Percentiles rank a stretch among this genome's conserved stretches.
Evolutionary conservation across 768 basidiomycete genomes (phyloP).

Genomic region (Sporobolomyces pararoseus): DNA sequence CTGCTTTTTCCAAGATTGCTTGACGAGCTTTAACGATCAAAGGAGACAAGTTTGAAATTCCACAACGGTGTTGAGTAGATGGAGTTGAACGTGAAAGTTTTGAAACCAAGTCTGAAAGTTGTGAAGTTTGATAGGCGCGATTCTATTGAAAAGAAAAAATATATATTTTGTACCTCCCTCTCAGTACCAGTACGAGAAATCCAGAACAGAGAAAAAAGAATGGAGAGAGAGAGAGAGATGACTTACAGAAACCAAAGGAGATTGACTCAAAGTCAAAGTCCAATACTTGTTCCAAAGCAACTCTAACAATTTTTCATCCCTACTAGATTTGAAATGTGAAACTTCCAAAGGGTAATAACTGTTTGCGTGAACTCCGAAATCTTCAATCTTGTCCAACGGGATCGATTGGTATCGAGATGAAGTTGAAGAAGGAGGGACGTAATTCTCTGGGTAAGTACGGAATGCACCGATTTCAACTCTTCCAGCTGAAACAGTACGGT

Average conservation of each 20-base stretch:
- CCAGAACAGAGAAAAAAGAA: background rate
- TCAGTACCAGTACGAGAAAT: too few relatives aligned
- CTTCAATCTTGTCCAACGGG: conserved; percentile 93
- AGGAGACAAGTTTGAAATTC: conserved; percentile 57
- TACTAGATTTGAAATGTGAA: conserved; percentile 85
- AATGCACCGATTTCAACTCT: conserved; percentile 99
- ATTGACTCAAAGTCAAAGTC: conserved; percentile 94
- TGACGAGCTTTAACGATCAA: conserved; percentile 48
- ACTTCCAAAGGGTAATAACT: conserved; percentile 93
- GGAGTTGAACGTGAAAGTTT: conserved; percentile 58
- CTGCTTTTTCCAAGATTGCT: conserved; percentile 56
- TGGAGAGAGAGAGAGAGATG: too few relatives aligned
- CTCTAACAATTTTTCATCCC: conserved; percentile 82
- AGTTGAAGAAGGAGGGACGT: conserved; percentile 67
- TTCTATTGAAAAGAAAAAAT: conserved; percentile 59
- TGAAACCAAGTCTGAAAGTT: conserved; percentile 81
- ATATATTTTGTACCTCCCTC: too few relatives aligned
- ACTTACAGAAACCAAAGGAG: conserved; percentile 81
- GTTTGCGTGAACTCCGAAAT: conserved; percentile 97
- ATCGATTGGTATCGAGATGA: conserved; percentile 91
- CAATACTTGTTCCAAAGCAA: conserved; percentile 99
- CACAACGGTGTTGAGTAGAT: conserved; percentile 39
- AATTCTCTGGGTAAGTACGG: conserved; percentile 89
- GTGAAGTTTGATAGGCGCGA: conserved; percentile 86
- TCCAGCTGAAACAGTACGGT: conserved; percentile 95